Percentiles rank a stretch among this genome's conserved stretches.
Evolutionary conservation across 768 basidiomycete genomes (phyloP).

Genomic region (Lepiota venenata): DNA sequence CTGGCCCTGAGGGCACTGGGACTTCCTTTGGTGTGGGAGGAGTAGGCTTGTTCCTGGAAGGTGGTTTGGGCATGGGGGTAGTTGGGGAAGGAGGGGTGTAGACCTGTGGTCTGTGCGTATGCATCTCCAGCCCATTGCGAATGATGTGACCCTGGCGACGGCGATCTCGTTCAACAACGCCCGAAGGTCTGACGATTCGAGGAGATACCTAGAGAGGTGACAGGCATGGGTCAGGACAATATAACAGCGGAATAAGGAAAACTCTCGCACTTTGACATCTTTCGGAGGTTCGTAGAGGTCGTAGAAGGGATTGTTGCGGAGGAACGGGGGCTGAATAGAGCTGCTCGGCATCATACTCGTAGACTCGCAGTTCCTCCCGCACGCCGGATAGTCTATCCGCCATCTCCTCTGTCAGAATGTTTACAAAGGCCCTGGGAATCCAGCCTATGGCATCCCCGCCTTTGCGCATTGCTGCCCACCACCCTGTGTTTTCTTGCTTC

Average conservation of each 20-base stretch:
- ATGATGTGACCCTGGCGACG: conserved; percentile 3
- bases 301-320: conserved; percentile 23
- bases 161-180: neutral
- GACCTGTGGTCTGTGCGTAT: conserved; percentile 14
- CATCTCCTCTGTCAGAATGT: conserved; percentile 47
- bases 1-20: conserved; percentile 22
- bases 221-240: neutral
- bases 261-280: neutral
- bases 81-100: conserved; percentile 35
- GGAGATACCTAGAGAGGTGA: conserved; percentile 7
- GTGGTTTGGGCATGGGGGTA: conserved; percentile 36
- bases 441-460: conserved; percentile 59
- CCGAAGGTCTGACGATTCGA: conserved; percentile 3
- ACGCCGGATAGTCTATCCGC: conserved; percentile 43
- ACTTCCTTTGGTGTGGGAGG: conserved; percentile 27
- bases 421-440: conserved; percentile 74
- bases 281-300: conserved; percentile 20
- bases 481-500: conserved; percentile 67
- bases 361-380: conserved; percentile 40
- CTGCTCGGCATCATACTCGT: conserved; percentile 46
- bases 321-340: conserved; percentile 36
- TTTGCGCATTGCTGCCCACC: conserved; percentile 75
- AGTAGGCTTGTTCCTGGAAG: conserved; percentile 29
- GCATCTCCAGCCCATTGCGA: neutral
- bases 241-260: neutral